Evolutionary conservation across 148 eudicot genomes (phyloP), one percentile per base, ranked within the genome.

Genomic region (Silene latifolia): DNA sequence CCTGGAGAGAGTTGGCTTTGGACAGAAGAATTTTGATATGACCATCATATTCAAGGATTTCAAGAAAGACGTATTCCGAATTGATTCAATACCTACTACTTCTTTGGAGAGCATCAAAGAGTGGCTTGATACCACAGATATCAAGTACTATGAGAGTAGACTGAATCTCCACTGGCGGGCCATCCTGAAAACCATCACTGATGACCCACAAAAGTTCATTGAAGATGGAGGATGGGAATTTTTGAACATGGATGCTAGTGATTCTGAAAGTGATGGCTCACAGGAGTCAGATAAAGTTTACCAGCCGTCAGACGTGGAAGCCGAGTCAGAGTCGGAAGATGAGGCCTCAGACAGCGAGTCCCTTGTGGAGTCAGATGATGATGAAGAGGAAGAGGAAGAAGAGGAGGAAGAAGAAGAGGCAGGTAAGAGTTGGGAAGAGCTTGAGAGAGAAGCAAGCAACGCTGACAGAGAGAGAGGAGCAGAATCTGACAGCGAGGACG

Each of bases 151-250:
- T 9, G 97, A 94, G 85, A 94, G 96, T 82, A 88, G 96, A 82
- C 78, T 91, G 85, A 94, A 94, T 78, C 83, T 94, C 69, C 93
- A 91, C 78, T 94, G 98, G 98, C 87, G 87, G 25, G 85, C 89
- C 23, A 90, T 91, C 73, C 76, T 94, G 76, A 94, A 94, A 71
- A 94, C 96, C 1, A 94, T 94, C 48, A 89, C 82, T 3, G 97
- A 91, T 71, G 98, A 94, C 56, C 97, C 98, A 5, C 81, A 87
- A 71, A 76, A 80, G 72, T 94, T 94, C 63, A 76, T 94, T 2
- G 96, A 90, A 8, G 96, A 90, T 14, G 97, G 97, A 46, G 98
- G 98, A 4, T 94, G 98, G 98, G 98, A 94, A 74, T 94, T 94
- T 58, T 75, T 94, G 84, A 94, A 94, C 54, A 72, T 91, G 88